These are phyloP conservation scores for Ormosia emarginata DNA, from an alignment of 306 rosid species.

Conservation along the genomic window DNA sequence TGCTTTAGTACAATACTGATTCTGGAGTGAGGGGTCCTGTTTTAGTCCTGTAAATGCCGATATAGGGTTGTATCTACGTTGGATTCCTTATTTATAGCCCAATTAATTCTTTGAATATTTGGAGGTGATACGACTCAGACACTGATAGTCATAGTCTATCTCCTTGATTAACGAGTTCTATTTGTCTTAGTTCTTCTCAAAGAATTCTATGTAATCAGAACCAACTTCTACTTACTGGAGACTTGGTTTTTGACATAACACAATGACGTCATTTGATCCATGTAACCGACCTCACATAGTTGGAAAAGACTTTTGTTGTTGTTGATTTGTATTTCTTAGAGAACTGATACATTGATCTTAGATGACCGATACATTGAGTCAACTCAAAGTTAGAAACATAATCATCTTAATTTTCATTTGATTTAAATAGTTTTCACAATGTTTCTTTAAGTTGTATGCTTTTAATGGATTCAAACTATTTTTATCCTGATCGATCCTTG, in stretches of 20 bases:
- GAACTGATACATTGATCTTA: not conserved
- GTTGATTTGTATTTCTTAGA: not conserved
- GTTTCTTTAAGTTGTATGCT: slow-evolving; percentile 17
- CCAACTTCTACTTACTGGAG: not conserved
- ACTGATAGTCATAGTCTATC: not conserved
- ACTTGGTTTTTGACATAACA: not conserved
- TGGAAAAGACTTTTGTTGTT: not conserved
- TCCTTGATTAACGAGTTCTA: not conserved
- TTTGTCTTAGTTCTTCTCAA: not conserved
- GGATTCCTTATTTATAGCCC: not conserved
- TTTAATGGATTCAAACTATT: not conserved
- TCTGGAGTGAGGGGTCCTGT: not conserved
- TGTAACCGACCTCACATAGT: not conserved
- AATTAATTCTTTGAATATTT: not conserved
- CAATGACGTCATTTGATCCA: too few relatives aligned
- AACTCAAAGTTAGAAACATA: not conserved
- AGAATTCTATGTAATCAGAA: not conserved
- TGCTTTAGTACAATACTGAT: not conserved
- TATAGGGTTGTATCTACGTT: not conserved
- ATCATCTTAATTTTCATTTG: not conserved
- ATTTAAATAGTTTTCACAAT: not conserved
- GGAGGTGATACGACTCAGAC: not conserved
- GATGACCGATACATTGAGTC: not conserved
- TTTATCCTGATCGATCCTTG: not conserved
- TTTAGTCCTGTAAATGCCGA: not conserved